phyloP scores from a whole-genome alignment of 306 rosid genomes.

The Luffa aegyptiaca region DNA sequence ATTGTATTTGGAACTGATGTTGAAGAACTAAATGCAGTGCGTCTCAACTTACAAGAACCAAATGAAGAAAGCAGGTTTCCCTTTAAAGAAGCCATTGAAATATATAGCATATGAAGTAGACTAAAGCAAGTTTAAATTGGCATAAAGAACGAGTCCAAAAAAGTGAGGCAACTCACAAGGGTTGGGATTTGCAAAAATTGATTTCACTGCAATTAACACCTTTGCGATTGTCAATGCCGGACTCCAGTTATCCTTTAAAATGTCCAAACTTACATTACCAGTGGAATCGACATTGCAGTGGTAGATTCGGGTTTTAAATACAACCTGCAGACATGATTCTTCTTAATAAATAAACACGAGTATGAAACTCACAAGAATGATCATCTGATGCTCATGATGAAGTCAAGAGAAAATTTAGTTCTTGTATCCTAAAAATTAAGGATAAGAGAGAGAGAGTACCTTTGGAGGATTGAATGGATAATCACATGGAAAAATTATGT shows the following conservation, averaged over 20 bases:
- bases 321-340: slow-evolving; percentile 41
- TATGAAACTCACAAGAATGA: background rate
- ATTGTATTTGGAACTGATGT: background rate
- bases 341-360: slow-evolving; percentile 3
- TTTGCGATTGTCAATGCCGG: slow-evolving; percentile 80
- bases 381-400: background rate
- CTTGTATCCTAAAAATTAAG: background rate
- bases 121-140: background rate
- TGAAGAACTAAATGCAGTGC: background rate
- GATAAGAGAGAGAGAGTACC: slow-evolving; percentile 24
- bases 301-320: slow-evolving; percentile 78
- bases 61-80: background rate
- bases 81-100: background rate
- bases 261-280: slow-evolving; percentile 54
- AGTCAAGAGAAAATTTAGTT: background rate
- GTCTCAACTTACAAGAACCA: background rate
- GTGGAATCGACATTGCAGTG: slow-evolving; percentile 70
- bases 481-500: slow-evolving; percentile 61
- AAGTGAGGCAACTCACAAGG: slow-evolving; percentile 51
- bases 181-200: slow-evolving; percentile 60
- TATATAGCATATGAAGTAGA: background rate
- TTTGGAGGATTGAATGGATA: slow-evolving; percentile 84
- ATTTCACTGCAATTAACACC: slow-evolving; percentile 59
- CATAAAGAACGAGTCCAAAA: background rate
- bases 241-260: slow-evolving; percentile 86